Evolutionary conservation across 1,284 basidiomycete species (phyloP).

Genomic region (Erythrobasidium hasegawianum): DNA sequence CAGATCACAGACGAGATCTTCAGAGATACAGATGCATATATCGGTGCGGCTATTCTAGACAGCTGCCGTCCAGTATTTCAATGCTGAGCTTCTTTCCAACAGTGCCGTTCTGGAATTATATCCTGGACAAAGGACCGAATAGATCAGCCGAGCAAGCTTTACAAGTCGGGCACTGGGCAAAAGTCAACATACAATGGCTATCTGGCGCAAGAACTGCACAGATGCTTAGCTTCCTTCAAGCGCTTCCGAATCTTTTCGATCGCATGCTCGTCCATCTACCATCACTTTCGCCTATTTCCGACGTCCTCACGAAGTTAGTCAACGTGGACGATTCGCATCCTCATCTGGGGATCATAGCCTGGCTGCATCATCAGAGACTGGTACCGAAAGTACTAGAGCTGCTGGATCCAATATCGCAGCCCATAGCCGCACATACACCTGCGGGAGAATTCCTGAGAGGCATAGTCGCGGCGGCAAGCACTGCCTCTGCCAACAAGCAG

Average conservation of each 20-base stretch:
- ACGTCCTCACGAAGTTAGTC: slow-evolving; percentile 85
- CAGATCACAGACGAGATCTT: slow-evolving; percentile 87
- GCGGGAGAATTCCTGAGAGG: slow-evolving; percentile 90
- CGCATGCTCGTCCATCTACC: slow-evolving; percentile 77
- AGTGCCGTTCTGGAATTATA: slow-evolving; percentile 85
- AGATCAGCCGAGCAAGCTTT: slow-evolving; percentile 41
- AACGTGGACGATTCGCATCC: slow-evolving; percentile 84
- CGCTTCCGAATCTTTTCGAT: slow-evolving; percentile 75
- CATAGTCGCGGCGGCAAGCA: slow-evolving; percentile 90
- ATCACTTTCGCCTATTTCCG: slow-evolving; percentile 71
- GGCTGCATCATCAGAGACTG: slow-evolving; percentile 61
- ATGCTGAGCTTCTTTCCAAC: not conserved
- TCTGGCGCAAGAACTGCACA: slow-evolving; percentile 49
- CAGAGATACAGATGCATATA: slow-evolving; percentile 60
- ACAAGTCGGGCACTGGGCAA: slow-evolving; percentile 44
- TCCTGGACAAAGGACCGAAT: slow-evolving; percentile 66
- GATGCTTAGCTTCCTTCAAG: slow-evolving; percentile 89
- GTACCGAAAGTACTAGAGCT: slow-evolving; percentile 76
- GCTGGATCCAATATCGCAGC: slow-evolving; percentile 68
- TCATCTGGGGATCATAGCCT: slow-evolving; percentile 73
- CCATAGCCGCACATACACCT: slow-evolving; percentile 75
- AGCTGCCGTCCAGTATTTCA: slow-evolving; percentile 28
- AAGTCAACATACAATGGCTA: slow-evolving; percentile 47
- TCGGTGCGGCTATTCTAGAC: slow-evolving; percentile 41
- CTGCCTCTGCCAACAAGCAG: slow-evolving; percentile 62